Percentiles rank a stretch among this genome's conserved stretches.
Evolutionary conservation across 1,284 basidiomycete genomes (phyloP).

Genomic region (Ceratobasidium sp.): DNA sequence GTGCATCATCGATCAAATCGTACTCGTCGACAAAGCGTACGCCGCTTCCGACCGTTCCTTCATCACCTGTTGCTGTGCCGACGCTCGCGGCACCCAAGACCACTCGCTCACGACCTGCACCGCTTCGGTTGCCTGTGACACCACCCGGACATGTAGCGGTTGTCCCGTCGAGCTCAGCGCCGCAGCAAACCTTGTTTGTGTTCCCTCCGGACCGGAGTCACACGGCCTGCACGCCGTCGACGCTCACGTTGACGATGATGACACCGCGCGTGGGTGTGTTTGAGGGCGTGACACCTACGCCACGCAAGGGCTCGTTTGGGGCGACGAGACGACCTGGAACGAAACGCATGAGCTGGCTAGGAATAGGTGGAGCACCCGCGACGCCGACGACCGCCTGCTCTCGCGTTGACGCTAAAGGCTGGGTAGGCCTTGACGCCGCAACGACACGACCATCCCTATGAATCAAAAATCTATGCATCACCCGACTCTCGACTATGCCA

Average conservation of each 20-base stretch:
- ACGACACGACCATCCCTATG: constrained; percentile 34
- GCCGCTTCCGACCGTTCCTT: constrained; percentile 34
- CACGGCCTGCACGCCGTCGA: constrained; percentile 70
- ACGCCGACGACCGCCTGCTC: constrained; percentile 84
- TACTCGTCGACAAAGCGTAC: constrained; percentile 31
- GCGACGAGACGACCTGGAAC: constrained; percentile 64
- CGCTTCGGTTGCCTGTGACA: constrained; percentile 29
- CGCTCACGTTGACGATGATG: constrained; percentile 74
- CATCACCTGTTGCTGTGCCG: constrained; percentile 37
- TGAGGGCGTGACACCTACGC: constrained; percentile 20
- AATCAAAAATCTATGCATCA: constrained; percentile 18
- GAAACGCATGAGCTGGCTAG: constrained; percentile 72
- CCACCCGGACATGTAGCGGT: constrained; percentile 17
- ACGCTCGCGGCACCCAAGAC: constrained; percentile 37
- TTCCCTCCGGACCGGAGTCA: constrained; percentile 66
- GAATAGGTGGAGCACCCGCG: constrained; percentile 65
- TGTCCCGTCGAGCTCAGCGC: constrained; percentile 40
- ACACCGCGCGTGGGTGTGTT: constrained; percentile 54
- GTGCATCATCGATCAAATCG: constrained; percentile 32
- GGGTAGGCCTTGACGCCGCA: constrained; percentile 64
- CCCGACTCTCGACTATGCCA: constrained; percentile 15
- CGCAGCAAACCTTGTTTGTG: constrained; percentile 78
- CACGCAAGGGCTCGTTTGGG: constrained; percentile 32
- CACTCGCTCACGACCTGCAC: constrained; percentile 23
- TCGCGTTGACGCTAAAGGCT: constrained; percentile 80